phyloP scores from a whole-genome alignment of 108 stramenopile genomes.

The Skeletonema menzelii region DNA sequence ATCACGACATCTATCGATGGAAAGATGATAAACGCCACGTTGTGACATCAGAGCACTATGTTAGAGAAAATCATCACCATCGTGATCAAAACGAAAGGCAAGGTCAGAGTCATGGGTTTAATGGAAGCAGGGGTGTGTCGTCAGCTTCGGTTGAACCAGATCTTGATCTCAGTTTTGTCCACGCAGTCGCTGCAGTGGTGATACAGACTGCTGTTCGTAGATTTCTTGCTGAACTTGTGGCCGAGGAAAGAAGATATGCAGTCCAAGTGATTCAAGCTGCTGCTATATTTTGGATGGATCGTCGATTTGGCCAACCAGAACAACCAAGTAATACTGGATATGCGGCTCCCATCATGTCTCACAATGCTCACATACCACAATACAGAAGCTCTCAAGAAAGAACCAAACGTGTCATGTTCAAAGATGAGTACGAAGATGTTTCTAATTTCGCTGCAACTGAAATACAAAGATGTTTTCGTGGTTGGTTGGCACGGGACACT shows the following conservation, averaged over 20 bases:
- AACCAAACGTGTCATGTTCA: conserved; percentile 36
- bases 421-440: conserved; percentile 23
- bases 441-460: conserved; percentile 29
- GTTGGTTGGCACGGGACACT: conserved; percentile 39
- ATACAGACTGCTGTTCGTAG: conserved; percentile 75
- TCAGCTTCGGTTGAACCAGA: conserved; percentile 28
- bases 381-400: neutral
- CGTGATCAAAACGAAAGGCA: conserved; percentile 6
- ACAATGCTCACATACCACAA: neutral
- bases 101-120: neutral
- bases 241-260: conserved; percentile 34
- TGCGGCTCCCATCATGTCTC: neutral
- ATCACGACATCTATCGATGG: conserved; percentile 30
- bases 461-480: conserved; percentile 49
- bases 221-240: conserved; percentile 59
- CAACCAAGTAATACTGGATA: neutral
- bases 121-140: conserved; percentile 4
- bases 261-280: conserved; percentile 40
- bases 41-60: conserved; percentile 24
- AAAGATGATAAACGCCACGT: conserved; percentile 15
- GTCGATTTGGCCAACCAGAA: neutral
- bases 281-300: conserved; percentile 15
- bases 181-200: conserved; percentile 78
- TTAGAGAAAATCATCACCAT: conserved; percentile 25
- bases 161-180: conserved; percentile 59